These are phyloP conservation scores for Zoysia pacifica DNA, from an alignment of 176 grass and related monocot species.

Conservation along the genomic window DNA sequence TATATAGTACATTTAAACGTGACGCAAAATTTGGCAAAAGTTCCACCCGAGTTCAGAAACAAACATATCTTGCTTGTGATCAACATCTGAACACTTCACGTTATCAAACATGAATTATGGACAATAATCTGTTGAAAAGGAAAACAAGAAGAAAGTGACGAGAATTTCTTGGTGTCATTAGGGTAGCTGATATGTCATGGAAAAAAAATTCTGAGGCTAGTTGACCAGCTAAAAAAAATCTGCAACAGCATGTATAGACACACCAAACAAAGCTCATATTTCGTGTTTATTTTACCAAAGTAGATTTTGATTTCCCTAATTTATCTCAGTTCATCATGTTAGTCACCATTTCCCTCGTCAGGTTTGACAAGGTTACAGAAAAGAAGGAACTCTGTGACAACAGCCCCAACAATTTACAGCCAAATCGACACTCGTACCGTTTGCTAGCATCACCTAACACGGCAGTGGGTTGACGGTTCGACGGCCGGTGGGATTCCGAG, in stretches of 20 bases:
- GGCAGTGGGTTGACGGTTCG: background rate
- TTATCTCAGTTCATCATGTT: background rate
- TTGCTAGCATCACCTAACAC: constrained; percentile 35
- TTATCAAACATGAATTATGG: background rate
- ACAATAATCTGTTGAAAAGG: background rate
- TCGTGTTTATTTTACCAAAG: background rate
- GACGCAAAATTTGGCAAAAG: constrained; percentile 9
- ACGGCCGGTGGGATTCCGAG: constrained; percentile 6
- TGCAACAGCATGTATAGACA: too few species aligned
- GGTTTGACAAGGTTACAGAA: background rate
- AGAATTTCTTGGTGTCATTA: background rate
- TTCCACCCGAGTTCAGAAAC: background rate
- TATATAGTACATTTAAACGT: too few species aligned
- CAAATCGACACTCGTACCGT: background rate
- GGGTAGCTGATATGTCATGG: background rate
- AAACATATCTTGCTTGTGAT: background rate
- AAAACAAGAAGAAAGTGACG: background rate
- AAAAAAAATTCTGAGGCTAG: background rate
- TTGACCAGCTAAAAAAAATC: too few species aligned
- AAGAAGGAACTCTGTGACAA: background rate
- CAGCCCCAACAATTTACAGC: background rate
- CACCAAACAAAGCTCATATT: too few species aligned
- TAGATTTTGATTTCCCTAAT: background rate
- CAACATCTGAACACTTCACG: too few species aligned
- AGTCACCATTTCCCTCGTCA: background rate